phyloP scores from a whole-genome alignment of 768 basidiomycete species.

The Auricularia sp. region DNA sequence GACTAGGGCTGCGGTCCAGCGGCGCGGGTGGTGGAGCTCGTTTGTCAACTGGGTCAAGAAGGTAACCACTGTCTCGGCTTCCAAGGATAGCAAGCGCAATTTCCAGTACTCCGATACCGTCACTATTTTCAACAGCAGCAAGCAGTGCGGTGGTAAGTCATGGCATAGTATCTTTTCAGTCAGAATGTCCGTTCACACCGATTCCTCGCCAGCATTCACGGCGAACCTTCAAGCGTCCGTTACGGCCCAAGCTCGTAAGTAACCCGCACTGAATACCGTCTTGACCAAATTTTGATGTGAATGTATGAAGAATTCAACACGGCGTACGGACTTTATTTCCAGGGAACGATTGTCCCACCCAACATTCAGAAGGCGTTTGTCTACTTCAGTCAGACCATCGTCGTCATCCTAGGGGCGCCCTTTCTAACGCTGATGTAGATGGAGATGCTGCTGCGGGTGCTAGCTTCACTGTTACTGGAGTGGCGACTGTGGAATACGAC shows the following conservation, averaged over 20 bases:
- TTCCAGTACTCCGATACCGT: neutral
- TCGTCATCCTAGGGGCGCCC: neutral
- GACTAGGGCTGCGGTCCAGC: neutral
- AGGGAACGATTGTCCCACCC: neutral
- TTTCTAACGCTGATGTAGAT: neutral
- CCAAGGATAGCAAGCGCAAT: neutral
- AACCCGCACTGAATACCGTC: too few relatives aligned
- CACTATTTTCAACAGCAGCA: neutral
- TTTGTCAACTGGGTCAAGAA: neutral
- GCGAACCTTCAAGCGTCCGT: neutral
- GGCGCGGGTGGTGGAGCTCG: neutral
- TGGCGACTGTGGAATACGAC: neutral
- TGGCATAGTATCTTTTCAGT: neutral
- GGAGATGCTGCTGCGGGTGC: neutral
- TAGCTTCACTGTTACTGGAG: constrained; percentile 4
- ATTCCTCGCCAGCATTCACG: neutral
- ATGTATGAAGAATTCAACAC: neutral
- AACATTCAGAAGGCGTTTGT: neutral
- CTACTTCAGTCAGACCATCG: neutral
- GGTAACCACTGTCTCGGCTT: neutral
- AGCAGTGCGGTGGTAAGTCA: neutral
- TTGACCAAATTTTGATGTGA: too few relatives aligned
- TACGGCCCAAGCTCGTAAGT: neutral
- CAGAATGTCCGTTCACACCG: neutral
- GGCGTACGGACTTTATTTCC: neutral